Percentiles rank a stretch among this genome's conserved stretches.
Evolutionary conservation across 208 protist genomes (phyloP).

Genomic region (Acanthamoeba castellanii): DNA sequence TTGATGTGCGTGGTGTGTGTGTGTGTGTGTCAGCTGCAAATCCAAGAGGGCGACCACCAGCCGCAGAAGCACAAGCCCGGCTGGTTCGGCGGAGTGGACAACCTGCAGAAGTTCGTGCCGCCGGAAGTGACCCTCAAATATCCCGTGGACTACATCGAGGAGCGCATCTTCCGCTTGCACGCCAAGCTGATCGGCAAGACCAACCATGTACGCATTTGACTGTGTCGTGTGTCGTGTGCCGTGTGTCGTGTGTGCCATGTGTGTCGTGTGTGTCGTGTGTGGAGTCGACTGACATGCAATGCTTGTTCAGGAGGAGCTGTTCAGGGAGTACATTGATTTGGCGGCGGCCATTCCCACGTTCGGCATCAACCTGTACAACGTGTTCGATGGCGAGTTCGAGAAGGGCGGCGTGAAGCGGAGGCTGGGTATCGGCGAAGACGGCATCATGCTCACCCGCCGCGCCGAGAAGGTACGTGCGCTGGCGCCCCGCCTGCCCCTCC

Average conservation of each 20-base stretch:
- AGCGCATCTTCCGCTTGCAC: constrained; percentile 51
- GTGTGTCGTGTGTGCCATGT: not conserved
- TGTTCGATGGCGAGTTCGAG: constrained; percentile 40
- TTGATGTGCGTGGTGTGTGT: not conserved
- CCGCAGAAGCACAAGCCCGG: constrained; percentile 32
- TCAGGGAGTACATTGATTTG: constrained; percentile 40
- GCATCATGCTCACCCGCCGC: constrained; percentile 27
- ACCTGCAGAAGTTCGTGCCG: constrained; percentile 39
- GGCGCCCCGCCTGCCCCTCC: no score
- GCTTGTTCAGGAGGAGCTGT: not conserved
- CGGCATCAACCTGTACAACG: constrained; percentile 36
- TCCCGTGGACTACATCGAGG: constrained; percentile 15
- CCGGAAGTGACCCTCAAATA: constrained; percentile 30
- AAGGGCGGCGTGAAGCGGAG: constrained; percentile 1
- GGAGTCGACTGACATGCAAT: not conserved
- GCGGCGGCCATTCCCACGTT: constrained; percentile 38
- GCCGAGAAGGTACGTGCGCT: not conserved
- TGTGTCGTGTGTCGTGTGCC: not conserved
- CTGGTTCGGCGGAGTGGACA: constrained; percentile 20
- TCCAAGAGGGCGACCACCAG: constrained; percentile 53
- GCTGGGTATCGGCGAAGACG: constrained; percentile 52
- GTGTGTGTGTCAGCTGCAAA: constrained; percentile 27
- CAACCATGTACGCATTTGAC: not conserved
- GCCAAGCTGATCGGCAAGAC: constrained; percentile 2
- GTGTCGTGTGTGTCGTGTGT: not conserved